A percentile compares a stretch with the other conserved stretches of the same genome.
These are phyloP conservation scores for Calonectria hongkongensis DNA, from an alignment of 2,329 filamentous ascomycete species.

Conservation along the genomic window DNA sequence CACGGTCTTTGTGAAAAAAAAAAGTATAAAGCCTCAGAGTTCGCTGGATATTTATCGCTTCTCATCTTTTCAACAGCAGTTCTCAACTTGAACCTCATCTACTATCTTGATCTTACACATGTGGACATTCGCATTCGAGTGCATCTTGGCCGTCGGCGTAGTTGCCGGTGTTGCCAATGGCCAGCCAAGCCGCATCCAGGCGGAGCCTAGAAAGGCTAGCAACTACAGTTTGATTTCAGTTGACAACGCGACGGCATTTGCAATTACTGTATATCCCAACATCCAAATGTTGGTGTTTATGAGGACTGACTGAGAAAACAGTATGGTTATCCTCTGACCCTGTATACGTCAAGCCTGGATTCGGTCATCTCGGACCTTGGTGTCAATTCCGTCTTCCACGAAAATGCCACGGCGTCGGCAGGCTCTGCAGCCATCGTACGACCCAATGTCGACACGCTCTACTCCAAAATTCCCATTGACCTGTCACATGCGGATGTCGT, in stretches of 20 bases:
- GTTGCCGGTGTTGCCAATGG: background rate
- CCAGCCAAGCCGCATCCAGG: background rate
- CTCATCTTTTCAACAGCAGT: background rate
- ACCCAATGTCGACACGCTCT: constrained; percentile 3
- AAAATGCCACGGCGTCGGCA: background rate
- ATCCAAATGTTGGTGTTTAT: background rate
- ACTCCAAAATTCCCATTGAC: constrained; percentile 5
- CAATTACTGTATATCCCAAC: background rate
- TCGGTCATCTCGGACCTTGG: background rate
- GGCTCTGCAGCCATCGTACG: background rate
- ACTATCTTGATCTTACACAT: background rate
- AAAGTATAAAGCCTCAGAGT: background rate
- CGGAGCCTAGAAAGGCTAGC: background rate
- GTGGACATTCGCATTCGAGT: background rate
- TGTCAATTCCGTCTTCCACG: background rate
- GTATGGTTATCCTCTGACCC: background rate
- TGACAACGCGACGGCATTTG: constrained; percentile 7
- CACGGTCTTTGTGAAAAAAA: too few relatives aligned
- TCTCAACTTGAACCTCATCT: background rate
- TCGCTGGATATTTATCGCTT: background rate
- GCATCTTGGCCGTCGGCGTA: background rate
- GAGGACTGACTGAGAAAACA: background rate
- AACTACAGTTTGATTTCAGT: background rate
- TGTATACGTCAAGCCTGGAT: background rate
- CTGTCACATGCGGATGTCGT: background rate